A percentile compares a stretch with the other conserved stretches of the same genome.
These are phyloP conservation scores for Ophiostoma fasciatum DNA, from an alignment of 2,329 filamentous ascomycete genomes.

Conservation along the genomic window DNA sequence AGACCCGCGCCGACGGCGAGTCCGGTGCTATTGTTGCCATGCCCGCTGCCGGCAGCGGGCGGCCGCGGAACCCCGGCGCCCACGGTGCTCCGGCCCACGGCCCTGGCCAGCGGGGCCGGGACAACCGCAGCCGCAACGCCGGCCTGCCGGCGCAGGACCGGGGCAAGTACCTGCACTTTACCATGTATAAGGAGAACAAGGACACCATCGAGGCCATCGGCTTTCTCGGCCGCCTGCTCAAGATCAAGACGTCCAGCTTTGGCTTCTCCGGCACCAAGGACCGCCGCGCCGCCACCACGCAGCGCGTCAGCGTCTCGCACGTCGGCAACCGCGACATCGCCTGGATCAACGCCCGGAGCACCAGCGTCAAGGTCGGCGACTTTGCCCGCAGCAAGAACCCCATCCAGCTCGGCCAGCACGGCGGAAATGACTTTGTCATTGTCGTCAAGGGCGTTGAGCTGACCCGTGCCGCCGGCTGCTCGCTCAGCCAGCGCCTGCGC, in stretches of 20 bases:
- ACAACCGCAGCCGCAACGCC: conserved; percentile 9
- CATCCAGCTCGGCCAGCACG: conserved; percentile 68
- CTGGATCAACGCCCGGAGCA: conserved; percentile 47
- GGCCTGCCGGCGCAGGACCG: conserved; percentile 9
- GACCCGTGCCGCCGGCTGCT: conserved; percentile 23
- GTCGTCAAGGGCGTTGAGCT: conserved; percentile 76
- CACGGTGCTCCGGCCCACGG: no score
- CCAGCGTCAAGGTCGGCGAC: conserved; percentile 56
- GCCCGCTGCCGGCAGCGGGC: conserved; percentile 5
- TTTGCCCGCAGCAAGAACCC: conserved; percentile 61
- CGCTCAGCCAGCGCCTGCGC: conserved; percentile 32
- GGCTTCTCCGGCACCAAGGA: conserved; percentile 77
- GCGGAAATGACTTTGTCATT: conserved; percentile 86
- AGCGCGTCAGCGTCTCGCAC: conserved; percentile 54
- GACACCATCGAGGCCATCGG: conserved; percentile 86
- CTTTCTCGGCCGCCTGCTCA: conserved; percentile 59
- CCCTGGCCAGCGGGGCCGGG: no score
- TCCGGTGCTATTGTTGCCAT: conserved; percentile 46
- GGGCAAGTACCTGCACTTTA: conserved; percentile 66
- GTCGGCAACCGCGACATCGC: conserved; percentile 44
- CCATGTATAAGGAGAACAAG: conserved; percentile 90
- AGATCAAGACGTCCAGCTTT: conserved; percentile 61
- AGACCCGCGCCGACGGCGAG: conserved; percentile 48
- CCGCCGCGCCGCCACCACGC: conserved; percentile 69
- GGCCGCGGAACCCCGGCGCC: conserved; percentile 2